Conservation (phyloP, 495 filamentous ascomycete genomes). For the Cladorrhinum samala region DNA sequence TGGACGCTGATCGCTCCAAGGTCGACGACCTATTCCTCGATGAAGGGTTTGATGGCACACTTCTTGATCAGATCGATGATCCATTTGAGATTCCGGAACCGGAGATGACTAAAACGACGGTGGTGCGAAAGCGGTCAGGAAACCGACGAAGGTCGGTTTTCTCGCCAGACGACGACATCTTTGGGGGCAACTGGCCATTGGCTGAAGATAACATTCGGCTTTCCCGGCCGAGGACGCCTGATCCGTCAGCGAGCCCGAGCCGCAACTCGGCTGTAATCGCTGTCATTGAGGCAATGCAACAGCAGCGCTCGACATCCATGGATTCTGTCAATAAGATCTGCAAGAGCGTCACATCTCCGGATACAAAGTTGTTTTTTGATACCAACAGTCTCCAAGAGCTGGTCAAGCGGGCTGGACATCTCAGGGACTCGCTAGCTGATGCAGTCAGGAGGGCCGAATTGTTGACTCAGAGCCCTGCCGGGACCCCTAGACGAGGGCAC, state of each 20-base stretch:
- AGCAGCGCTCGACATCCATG: constrained; percentile 46
- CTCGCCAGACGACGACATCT: constrained; percentile 59
- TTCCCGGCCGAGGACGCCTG: constrained; percentile 35
- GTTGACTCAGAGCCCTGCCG: constrained; percentile 55
- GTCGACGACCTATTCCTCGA: constrained; percentile 54
- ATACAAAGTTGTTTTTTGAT: constrained; percentile 84
- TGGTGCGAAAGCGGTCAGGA: constrained; percentile 36
- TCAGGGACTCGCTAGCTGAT: constrained; percentile 68
- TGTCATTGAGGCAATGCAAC: constrained; percentile 78
- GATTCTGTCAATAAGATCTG: constrained; percentile 40
- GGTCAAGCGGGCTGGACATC: constrained; percentile 72
- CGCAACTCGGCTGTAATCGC: constrained; percentile 58
- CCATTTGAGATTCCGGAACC: constrained; percentile 31
- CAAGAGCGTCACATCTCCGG: constrained; percentile 34
- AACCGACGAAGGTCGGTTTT: constrained; percentile 52
- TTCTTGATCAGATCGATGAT: constrained; percentile 29
- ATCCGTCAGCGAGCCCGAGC: constrained; percentile 24
- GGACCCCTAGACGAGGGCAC: constrained; percentile 40
- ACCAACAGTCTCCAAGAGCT: constrained; percentile 82
- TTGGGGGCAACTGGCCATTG: constrained; percentile 45
- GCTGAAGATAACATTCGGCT: constrained; percentile 23
- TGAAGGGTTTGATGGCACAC: constrained; percentile 44
- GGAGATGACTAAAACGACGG: constrained; percentile 35
- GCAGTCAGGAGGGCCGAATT: constrained; percentile 75
- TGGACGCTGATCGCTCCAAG: constrained; percentile 24